Percentiles rank a stretch among this genome's conserved stretches.
Evolutionary conservation across 140 eudicot species (phyloP).

Genomic region (Cichorium intybus): DNA sequence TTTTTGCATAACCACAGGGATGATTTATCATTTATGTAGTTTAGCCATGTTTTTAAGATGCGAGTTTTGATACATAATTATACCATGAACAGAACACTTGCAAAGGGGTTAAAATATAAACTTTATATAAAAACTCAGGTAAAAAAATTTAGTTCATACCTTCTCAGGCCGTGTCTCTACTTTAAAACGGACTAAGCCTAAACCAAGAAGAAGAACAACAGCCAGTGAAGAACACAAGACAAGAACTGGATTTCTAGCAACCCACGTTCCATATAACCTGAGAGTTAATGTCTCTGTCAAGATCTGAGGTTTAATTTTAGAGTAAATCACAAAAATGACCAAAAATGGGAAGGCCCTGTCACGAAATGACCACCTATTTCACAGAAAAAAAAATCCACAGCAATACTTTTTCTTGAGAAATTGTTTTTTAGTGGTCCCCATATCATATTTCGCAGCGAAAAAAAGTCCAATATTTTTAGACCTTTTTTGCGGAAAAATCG

Average conservation of each 20-base stretch:
- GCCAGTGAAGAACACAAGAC: constrained; percentile 73
- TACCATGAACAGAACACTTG: too few species aligned
- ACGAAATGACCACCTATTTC: neutral
- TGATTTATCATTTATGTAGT: neutral
- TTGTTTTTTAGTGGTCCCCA: neutral
- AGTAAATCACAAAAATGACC: neutral
- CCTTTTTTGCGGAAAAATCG: too few species aligned
- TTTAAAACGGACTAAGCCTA: constrained; percentile 77
- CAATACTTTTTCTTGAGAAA: neutral
- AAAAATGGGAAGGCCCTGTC: neutral
- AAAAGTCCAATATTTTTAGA: too few species aligned
- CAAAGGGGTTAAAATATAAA: neutral
- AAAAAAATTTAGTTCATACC: constrained; percentile 40
- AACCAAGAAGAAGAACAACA: constrained; percentile 67
- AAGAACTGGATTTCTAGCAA: constrained; percentile 81
- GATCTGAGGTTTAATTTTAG: constrained; percentile 17
- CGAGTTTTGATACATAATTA: neutral
- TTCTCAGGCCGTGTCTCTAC: constrained; percentile 98
- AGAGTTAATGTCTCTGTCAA: constrained; percentile 8
- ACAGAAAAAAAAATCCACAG: neutral
- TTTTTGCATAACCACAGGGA: neutral
- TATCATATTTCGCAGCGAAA: too few species aligned
- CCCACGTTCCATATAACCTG: constrained; percentile 98
- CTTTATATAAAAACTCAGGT: neutral
- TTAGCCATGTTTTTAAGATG: neutral